These are phyloP conservation scores for Chaetomium olivaceum DNA, from an alignment of 2,329 filamentous ascomycete species.

Conservation along the genomic window DNA sequence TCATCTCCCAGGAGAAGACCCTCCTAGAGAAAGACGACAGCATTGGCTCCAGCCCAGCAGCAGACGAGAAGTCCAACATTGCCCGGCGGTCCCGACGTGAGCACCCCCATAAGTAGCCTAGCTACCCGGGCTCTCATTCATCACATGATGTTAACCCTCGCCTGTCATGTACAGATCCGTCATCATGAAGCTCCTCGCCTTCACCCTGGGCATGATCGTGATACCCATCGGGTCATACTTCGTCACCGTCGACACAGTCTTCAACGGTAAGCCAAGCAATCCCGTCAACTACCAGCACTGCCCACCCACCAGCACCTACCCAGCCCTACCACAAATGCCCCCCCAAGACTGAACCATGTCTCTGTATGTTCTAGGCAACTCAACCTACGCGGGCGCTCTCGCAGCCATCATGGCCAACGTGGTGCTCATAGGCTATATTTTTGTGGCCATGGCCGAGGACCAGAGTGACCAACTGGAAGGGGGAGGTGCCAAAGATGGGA, in stretches of 20 bases:
- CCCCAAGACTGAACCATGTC: background rate
- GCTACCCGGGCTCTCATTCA: background rate
- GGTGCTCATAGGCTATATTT: constrained; percentile 84
- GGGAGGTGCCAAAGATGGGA: constrained; percentile 41
- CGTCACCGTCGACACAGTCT: constrained; percentile 71
- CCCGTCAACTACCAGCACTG: too few relatives aligned
- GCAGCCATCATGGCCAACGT: constrained; percentile 91
- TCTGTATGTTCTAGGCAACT: constrained; percentile 59
- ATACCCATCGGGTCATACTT: constrained; percentile 90
- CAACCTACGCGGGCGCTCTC: constrained; percentile 79
- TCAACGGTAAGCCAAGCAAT: constrained; percentile 60
- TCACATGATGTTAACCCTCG: background rate
- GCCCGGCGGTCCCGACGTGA: constrained; percentile 80
- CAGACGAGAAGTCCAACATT: constrained; percentile 66
- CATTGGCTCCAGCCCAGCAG: constrained; percentile 42
- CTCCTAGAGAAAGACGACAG: constrained; percentile 61
- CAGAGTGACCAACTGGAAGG: constrained; percentile 50
- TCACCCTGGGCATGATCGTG: constrained; percentile 88
- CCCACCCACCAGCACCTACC: too few relatives aligned
- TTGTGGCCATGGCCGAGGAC: constrained; percentile 91
- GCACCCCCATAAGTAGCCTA: too few relatives aligned
- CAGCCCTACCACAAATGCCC: too few relatives aligned
- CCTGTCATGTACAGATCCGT: constrained; percentile 67
- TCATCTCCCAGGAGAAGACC: constrained; percentile 65
- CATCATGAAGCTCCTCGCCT: constrained; percentile 84